Evolutionary conservation across 1,139 yeast genomes (phyloP), one percentile per base, ranked within the genome.

Genomic region (Candida tetrigidarum): DNA sequence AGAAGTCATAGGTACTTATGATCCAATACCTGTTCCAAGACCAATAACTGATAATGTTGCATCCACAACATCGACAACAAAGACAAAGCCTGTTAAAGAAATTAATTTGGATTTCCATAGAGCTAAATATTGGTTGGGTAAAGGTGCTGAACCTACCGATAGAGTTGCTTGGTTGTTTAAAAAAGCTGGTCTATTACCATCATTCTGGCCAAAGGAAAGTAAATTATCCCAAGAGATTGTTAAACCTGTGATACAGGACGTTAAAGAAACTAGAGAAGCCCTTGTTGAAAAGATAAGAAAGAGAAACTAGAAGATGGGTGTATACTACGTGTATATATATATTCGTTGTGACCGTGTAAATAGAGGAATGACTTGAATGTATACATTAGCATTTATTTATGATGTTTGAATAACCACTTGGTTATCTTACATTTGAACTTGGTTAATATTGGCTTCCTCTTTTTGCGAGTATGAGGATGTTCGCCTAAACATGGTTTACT

Each of bases 71-170:
- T n/a, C n/a, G n/a, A n/a, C 18, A 30, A 36, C 10, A 37, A 37
- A 14, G 45, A 41, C 25, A 34, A 22, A 14, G 26, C 15, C 37
- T 25, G 30, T 79, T 44, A 93, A 93, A 63, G 91, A 91, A 55
- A 80, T 93, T 33, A 80, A 83, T 54, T 72, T 93, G 39, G 98
- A 93, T 63, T 90, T 93, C 61, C 83, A 84, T 53, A 81, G 97
- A 55, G 83, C 97, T n/a, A 90, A 90, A 65, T 95, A 93, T 68
- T 93, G 99, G 99, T 71, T 93, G 37, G 97, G 97, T 59, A 96
- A 90, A 12, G 99, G 99, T n/a, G 99, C 98, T 1, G 96, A 88
- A 62, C 96, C 97, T 4, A 84, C 95, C 27, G 92, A 87, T 37
- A 75, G 95, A 4, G 96, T 92, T 10, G 79, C 83, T 4, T 83